Evolutionary conservation across 768 basidiomycete species (phyloP).

Genomic region (Lentinula sp.): DNA sequence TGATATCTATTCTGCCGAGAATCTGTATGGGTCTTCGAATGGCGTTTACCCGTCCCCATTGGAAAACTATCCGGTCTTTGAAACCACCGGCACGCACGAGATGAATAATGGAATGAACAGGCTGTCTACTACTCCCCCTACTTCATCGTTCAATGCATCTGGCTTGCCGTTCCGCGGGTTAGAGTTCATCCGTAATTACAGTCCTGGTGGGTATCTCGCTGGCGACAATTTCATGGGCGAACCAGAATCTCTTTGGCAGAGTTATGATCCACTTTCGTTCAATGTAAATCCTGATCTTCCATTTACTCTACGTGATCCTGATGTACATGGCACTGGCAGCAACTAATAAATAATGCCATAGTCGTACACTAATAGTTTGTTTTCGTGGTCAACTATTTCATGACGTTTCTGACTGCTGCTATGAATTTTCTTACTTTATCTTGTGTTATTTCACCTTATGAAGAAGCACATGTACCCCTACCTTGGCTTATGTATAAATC

Average conservation of each 20-base stretch:
- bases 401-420: background rate
- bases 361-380: background rate
- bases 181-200: conserved; percentile 79
- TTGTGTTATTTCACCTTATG: background rate
- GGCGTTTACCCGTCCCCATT: background rate
- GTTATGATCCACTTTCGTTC: conserved; percentile 70
- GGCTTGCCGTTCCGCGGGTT: conserved; percentile 82
- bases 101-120: conserved; percentile 29
- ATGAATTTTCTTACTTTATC: background rate
- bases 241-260: conserved; percentile 50
- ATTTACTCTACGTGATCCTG: conserved; percentile 51
- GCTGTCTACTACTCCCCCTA: conserved; percentile 54
- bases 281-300: conserved; percentile 74
- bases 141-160: conserved; percentile 59
- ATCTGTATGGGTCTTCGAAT: background rate
- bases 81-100: conserved; percentile 26
- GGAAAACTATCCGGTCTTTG: conserved; percentile 27
- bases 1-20: conserved; percentile 22
- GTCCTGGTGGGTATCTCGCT: conserved; percentile 48
- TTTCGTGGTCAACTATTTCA: background rate
- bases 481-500: background rate
- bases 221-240: conserved; percentile 41
- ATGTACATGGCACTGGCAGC: conserved; percentile 16
- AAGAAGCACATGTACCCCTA: background rate
- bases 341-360: background rate